phyloP scores from a whole-genome alignment of 139 green algal species.

The Chlamydomonas eustigma region DNA sequence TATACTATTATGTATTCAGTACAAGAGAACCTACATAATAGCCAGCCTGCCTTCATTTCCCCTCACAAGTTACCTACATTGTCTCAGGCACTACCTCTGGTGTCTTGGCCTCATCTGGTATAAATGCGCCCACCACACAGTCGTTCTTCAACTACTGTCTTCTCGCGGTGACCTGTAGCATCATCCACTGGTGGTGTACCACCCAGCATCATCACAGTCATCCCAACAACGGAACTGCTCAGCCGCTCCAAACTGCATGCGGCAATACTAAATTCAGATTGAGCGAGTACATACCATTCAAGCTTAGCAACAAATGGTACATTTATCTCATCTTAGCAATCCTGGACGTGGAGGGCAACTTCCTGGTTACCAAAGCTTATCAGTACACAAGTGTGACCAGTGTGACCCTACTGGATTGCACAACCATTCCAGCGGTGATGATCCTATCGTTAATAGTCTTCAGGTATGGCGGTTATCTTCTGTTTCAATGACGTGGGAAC shows the following conservation, averaged over 20 bases:
- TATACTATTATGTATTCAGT: no score
- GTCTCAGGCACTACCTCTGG: slow-evolving; percentile 49
- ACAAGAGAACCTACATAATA: no score
- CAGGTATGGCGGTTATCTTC: slow-evolving; percentile 4
- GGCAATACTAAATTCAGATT: background rate
- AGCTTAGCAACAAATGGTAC: slow-evolving; percentile 16
- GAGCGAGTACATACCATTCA: background rate
- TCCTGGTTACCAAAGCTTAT: slow-evolving; percentile 52
- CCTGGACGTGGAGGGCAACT: slow-evolving; percentile 77
- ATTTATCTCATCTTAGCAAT: slow-evolving; percentile 57
- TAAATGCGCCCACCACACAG: slow-evolving; percentile 60
- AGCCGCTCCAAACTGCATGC: no score
- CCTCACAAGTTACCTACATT: no score
- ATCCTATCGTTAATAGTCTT: slow-evolving; percentile 35
- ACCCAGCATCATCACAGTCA: background rate
- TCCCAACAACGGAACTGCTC: no score
- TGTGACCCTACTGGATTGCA: slow-evolving; percentile 77
- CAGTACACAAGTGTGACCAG: slow-evolving; percentile 79
- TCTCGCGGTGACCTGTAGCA: slow-evolving; percentile 21
- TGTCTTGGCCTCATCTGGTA: slow-evolving; percentile 35
- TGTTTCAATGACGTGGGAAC: no score
- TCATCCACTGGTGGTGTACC: slow-evolving; percentile 11
- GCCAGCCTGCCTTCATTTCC: no score
- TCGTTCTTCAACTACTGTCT: slow-evolving; percentile 63
- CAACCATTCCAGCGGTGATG: slow-evolving; percentile 69